Percentiles rank a stretch among this genome's conserved stretches.
Conservation (phyloP, 2,329 filamentous ascomycete species). For the Pleomassaria siparia region DNA sequence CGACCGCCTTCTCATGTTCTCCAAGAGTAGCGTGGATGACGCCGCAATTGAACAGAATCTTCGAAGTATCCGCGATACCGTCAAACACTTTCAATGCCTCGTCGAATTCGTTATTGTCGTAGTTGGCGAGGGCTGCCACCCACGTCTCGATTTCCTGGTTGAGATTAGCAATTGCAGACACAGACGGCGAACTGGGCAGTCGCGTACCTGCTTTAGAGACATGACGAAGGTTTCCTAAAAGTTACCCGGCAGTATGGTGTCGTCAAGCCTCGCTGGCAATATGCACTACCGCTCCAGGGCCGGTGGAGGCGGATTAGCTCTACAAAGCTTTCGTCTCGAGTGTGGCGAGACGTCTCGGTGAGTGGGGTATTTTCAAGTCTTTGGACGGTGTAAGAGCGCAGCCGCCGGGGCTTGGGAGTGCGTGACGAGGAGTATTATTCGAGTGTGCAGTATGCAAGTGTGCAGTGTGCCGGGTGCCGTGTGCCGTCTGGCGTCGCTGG, state of each 20-base stretch:
- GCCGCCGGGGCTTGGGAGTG: slow-evolving; percentile 29
- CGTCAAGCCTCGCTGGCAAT: slow-evolving; percentile 36
- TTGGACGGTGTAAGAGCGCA: slow-evolving; percentile 12
- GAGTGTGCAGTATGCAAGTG: slow-evolving; percentile 3
- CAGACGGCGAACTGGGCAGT: neutral
- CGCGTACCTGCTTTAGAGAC: slow-evolving; percentile 52
- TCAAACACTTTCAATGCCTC: slow-evolving; percentile 82
- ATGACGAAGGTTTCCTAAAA: slow-evolving; percentile 42
- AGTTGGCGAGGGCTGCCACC: slow-evolving; percentile 86
- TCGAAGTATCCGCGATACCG: slow-evolving; percentile 89
- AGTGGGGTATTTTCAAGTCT: neutral
- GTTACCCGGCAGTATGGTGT: slow-evolving; percentile 46
- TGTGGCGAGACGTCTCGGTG: slow-evolving; percentile 13
- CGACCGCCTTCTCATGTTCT: slow-evolving; percentile 92
- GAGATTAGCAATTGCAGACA: slow-evolving; percentile 27
- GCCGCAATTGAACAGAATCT: slow-evolving; percentile 97
- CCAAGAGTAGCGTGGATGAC: slow-evolving; percentile 96
- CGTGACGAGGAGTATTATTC: neutral
- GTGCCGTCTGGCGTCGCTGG: slow-evolving; percentile 4
- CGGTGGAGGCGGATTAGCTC: too few relatives aligned
- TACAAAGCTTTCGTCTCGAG: slow-evolving; percentile 24
- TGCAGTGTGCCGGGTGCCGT: too few relatives aligned
- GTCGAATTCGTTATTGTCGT: slow-evolving; percentile 98
- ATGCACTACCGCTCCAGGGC: slow-evolving; percentile 30
- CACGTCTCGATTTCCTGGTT: slow-evolving; percentile 95